Conservation (phyloP, 495 filamentous ascomycete genomes). For the Astrothelium subdiscretum region DNA sequence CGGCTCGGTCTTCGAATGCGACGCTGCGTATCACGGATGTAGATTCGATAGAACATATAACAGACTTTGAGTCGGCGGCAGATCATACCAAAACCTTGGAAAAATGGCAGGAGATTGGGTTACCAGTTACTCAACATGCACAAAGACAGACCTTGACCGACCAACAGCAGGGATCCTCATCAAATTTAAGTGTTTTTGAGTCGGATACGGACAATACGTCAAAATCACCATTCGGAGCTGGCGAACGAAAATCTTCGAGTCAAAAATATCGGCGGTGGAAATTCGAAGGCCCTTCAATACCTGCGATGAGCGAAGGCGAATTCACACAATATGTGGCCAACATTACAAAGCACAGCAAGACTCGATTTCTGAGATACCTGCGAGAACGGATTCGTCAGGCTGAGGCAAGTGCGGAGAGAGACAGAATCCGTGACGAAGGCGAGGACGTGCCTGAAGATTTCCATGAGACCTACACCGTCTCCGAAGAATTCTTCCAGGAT, state of each 20-base stretch:
- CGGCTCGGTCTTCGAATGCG: conserved; percentile 56
- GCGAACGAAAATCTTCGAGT: conserved; percentile 9
- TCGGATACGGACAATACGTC: conserved; percentile 39
- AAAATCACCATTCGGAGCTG: background rate
- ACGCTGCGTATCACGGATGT: conserved; percentile 57
- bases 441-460: background rate
- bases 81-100: conserved; percentile 70
- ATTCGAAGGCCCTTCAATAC: conserved; percentile 71
- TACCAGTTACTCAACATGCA: conserved; percentile 48
- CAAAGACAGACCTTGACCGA: conserved; percentile 1
- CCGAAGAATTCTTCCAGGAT: conserved; percentile 8
- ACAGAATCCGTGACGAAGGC: conserved; percentile 13
- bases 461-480: conserved; percentile 6
- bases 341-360: conserved; percentile 42
- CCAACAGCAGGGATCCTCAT: conserved; percentile 3
- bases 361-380: conserved; percentile 37
- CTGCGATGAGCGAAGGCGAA: conserved; percentile 57
- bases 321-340: conserved; percentile 54
- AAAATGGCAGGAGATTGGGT: conserved; percentile 76
- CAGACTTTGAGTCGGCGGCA: conserved; percentile 72
- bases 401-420: conserved; percentile 9
- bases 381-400: conserved; percentile 34
- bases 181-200: conserved; percentile 44
- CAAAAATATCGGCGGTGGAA: conserved; percentile 46
- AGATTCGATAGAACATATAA: conserved; percentile 85